phyloP scores from a whole-genome alignment of 2,329 filamentous ascomycete genomes.

The Neonectria coccinea region DNA sequence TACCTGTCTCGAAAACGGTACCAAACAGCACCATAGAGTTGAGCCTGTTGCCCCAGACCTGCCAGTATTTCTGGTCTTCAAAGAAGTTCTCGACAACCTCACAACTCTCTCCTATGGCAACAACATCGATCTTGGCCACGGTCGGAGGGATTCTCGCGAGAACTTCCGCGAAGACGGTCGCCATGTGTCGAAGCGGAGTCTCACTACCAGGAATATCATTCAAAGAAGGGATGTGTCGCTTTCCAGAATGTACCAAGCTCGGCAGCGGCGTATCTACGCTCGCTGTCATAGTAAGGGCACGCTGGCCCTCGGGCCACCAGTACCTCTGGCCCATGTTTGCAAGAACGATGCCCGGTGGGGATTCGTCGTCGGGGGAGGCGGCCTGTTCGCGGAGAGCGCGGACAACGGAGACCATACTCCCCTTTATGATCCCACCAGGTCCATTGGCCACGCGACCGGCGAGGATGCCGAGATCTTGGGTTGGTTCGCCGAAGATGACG shows the following conservation, averaged over 20 bases:
- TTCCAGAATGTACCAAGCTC: slow-evolving; percentile 70
- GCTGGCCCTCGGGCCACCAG: slow-evolving; percentile 76
- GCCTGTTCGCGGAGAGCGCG: slow-evolving; percentile 55
- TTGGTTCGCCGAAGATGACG: slow-evolving; percentile 78
- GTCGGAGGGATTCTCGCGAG: slow-evolving; percentile 61
- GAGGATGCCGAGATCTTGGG: slow-evolving; percentile 79
- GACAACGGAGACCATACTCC: slow-evolving; percentile 76
- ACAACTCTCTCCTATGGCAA: slow-evolving; percentile 77
- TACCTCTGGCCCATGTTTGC: slow-evolving; percentile 82
- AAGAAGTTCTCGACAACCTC: slow-evolving; percentile 70
- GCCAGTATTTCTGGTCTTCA: slow-evolving; percentile 65
- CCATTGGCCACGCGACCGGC: slow-evolving; percentile 75
- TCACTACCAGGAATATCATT: slow-evolving; percentile 74
- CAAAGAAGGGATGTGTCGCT: slow-evolving; percentile 61
- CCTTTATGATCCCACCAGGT: slow-evolving; percentile 73
- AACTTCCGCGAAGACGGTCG: slow-evolving; percentile 74
- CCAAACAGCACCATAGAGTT: slow-evolving; percentile 64
- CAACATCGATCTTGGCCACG: slow-evolving; percentile 72
- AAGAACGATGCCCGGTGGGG: slow-evolving; percentile 73
- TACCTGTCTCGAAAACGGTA: slow-evolving; percentile 54
- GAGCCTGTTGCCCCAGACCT: slow-evolving; percentile 56
- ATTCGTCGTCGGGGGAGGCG: slow-evolving; percentile 49
- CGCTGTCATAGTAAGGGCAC: slow-evolving; percentile 68
- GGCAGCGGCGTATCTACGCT: slow-evolving; percentile 71
- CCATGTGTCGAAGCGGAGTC: slow-evolving; percentile 70